phyloP scores from a whole-genome alignment of 495 filamentous ascomycete genomes.

The Halenospora varia region DNA sequence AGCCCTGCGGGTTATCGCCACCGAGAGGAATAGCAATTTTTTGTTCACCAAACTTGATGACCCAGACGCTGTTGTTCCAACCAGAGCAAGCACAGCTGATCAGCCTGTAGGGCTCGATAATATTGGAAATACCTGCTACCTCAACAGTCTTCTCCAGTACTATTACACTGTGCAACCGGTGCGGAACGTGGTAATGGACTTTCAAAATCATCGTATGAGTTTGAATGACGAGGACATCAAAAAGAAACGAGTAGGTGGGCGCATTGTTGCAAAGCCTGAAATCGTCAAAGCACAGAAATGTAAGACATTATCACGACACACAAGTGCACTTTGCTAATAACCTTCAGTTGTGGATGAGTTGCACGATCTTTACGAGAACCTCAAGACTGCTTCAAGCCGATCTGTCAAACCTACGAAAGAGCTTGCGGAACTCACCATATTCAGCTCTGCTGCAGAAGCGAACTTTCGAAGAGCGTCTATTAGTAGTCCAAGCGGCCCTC shows the following conservation, averaged over 20 bases:
- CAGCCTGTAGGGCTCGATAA: constrained; percentile 85
- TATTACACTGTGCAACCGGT: constrained; percentile 85
- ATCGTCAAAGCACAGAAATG: constrained; percentile 66
- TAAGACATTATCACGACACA: constrained; percentile 41
- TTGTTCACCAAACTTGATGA: constrained; percentile 25
- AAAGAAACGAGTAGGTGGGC: constrained; percentile 59
- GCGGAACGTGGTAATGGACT: constrained; percentile 72
- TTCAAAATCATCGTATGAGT: constrained; percentile 61
- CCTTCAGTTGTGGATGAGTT: constrained; percentile 61
- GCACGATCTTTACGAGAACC: constrained; percentile 63
- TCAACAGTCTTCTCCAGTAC: constrained; percentile 95
- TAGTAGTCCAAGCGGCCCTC: constrained; percentile 23
- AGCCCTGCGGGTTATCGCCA: constrained; percentile 25
- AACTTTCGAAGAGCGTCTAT: constrained; percentile 54
- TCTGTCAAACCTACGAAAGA: constrained; percentile 68
- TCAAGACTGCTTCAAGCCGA: constrained; percentile 53
- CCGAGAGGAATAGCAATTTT: constrained; percentile 22
- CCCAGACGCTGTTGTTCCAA: constrained; percentile 22
- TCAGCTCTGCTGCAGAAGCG: constrained; percentile 56
- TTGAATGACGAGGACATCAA: constrained; percentile 53
- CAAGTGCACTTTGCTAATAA: constrained; percentile 4
- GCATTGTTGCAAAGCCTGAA: constrained; percentile 53
- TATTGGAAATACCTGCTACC: constrained; percentile 95
- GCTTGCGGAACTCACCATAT: constrained; percentile 76
- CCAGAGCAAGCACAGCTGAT: constrained; percentile 23